phyloP scores from a whole-genome alignment of 805 yeast genomes.

The Zygoascus flipseniorum region DNA sequence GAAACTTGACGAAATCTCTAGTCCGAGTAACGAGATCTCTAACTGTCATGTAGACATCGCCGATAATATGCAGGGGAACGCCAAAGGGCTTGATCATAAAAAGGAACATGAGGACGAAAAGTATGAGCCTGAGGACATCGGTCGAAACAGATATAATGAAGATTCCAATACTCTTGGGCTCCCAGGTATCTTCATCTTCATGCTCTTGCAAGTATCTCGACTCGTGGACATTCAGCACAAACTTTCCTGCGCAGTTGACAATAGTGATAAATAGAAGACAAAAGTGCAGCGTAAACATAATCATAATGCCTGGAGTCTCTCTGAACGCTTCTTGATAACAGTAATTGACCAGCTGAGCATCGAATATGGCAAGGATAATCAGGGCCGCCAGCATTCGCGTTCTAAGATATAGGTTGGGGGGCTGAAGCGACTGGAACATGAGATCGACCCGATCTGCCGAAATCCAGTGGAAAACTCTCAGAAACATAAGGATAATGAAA shows the following conservation, averaged over 20 bases:
- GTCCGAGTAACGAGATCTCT: conserved; percentile 23
- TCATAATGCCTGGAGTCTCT: conserved; percentile 32
- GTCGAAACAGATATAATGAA: conserved; percentile 48
- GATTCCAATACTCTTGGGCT: conserved; percentile 50
- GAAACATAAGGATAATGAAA: conserved; percentile 36
- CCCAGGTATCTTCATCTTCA: conserved; percentile 65
- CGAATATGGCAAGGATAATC: conserved; percentile 38
- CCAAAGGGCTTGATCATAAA: conserved; percentile 38
- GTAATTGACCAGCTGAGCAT: conserved; percentile 43
- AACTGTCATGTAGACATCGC: conserved; percentile 38
- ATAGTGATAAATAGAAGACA: conserved; percentile 53
- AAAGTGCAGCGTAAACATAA: conserved; percentile 70
- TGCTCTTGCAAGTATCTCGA: conserved; percentile 36
- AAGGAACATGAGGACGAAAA: conserved; percentile 40
- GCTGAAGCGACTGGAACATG: conserved; percentile 33
- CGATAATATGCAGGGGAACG: conserved; percentile 40
- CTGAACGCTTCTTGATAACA: conserved; percentile 33
- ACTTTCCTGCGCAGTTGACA: conserved; percentile 38
- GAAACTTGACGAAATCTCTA: conserved; percentile 23
- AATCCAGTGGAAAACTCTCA: conserved; percentile 74
- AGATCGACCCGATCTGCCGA: conserved; percentile 45
- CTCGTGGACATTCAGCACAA: conserved; percentile 49
- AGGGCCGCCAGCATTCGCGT: conserved; percentile 40
- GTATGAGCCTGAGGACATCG: conserved; percentile 38
- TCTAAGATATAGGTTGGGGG: conserved; percentile 26